Percentiles rank a stretch among this genome's conserved stretches.
These are phyloP conservation scores for Cytospora piceicola DNA, from an alignment of 2,329 filamentous ascomycete genomes.

Conservation along the genomic window DNA sequence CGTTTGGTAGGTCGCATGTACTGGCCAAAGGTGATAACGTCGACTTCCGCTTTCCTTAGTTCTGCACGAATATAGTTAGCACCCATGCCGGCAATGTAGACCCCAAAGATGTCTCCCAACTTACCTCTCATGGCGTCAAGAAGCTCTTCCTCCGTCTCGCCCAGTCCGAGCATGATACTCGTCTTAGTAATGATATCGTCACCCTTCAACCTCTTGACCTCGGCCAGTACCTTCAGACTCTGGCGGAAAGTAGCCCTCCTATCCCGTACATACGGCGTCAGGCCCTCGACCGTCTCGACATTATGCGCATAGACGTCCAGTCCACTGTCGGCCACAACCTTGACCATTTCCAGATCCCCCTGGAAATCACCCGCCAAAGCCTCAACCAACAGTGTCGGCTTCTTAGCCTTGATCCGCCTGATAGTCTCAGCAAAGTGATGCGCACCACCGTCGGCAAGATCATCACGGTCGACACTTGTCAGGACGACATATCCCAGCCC, in stretches of 20 bases:
- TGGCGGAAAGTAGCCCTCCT: conserved; percentile 87
- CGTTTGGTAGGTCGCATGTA: conserved; percentile 99
- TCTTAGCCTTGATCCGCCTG: conserved; percentile 86
- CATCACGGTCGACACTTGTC: conserved; percentile 91
- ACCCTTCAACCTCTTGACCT: conserved; percentile 76
- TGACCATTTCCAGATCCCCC: conserved; percentile 86
- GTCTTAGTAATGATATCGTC: conserved; percentile 93
- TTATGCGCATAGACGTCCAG: conserved; percentile 98
- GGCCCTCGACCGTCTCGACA: conserved; percentile 87
- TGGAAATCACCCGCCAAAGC: conserved; percentile 85
- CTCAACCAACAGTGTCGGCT: conserved; percentile 77
- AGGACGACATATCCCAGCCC: conserved; percentile 94
- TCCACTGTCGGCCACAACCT: conserved; percentile 80
- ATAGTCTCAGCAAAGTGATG: conserved; percentile 93
- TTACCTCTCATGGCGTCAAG: conserved; percentile 74
- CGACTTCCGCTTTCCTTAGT: conserved; percentile 78
- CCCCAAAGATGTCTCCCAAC: conserved; percentile 29
- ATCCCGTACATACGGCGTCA: conserved; percentile 90
- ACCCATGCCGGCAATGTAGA: not conserved
- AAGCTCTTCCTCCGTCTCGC: conserved; percentile 87
- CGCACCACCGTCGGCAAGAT: conserved; percentile 86
- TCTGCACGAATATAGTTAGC: conserved; percentile 50
- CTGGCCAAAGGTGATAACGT: conserved; percentile 98
- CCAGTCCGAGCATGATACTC: conserved; percentile 93
- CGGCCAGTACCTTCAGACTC: conserved; percentile 76